Percentiles rank a stretch among this genome's conserved stretches.
phyloP scores from a whole-genome alignment of 306 rosid species.

The Vigna trinervia region DNA sequence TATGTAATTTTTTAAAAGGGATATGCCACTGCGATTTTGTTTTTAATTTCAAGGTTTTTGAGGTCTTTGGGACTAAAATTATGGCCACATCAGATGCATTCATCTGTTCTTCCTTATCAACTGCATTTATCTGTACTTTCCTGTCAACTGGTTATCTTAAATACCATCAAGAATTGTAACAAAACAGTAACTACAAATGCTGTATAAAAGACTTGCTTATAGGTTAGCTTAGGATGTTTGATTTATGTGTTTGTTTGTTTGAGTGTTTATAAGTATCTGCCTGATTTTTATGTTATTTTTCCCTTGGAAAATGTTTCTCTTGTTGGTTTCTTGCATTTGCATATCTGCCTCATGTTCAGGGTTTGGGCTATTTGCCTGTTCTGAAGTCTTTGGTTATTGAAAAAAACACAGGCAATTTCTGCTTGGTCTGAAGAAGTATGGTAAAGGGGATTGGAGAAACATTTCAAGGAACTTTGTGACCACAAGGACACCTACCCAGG shows the following conservation, averaged over 20 bases:
- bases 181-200: background rate
- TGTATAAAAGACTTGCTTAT: background rate
- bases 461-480: conserved; percentile 84
- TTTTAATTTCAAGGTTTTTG: background rate
- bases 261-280: conserved; percentile 30
- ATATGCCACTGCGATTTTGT: background rate
- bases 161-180: background rate
- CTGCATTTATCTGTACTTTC: background rate
- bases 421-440: conserved; percentile 89
- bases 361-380: conserved; percentile 26
- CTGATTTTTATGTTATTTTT: conserved; percentile 27
- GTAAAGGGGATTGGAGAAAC: conserved; percentile 97
- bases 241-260: conserved; percentile 30
- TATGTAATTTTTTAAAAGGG: background rate
- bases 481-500: conserved; percentile 79
- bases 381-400: conserved; percentile 36
- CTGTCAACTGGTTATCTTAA: no score
- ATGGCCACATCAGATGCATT: background rate
- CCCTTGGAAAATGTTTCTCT: conserved; percentile 34
- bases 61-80: background rate
- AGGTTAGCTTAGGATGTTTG: conserved; percentile 21
- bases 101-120: background rate
- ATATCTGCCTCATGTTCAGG: background rate
- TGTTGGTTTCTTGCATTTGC: conserved; percentile 39
- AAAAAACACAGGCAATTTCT: conserved; percentile 70